These are phyloP conservation scores for Claviceps maximensis DNA, from an alignment of 2,329 filamentous ascomycete species.

Conservation along the genomic window DNA sequence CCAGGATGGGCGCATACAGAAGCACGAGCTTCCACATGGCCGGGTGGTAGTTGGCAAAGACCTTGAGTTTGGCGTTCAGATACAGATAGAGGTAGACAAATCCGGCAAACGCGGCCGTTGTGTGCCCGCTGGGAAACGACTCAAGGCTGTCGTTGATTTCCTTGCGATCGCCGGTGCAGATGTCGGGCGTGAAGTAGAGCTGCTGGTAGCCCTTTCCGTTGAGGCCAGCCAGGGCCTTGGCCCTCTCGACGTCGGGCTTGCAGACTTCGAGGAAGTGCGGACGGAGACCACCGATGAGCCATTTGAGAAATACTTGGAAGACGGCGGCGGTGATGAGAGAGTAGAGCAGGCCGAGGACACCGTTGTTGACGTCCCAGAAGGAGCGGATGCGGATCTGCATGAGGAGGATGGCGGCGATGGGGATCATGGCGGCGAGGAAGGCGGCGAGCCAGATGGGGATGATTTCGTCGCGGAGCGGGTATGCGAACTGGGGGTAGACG, in stretches of 20 bases:
- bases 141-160: constrained; percentile 58
- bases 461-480: constrained; percentile 56
- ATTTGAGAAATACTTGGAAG: constrained; percentile 66
- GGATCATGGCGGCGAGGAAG: constrained; percentile 49
- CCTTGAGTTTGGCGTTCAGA: constrained; percentile 67
- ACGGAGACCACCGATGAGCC: constrained; percentile 59
- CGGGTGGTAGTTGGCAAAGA: constrained; percentile 59
- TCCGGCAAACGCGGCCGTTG: constrained; percentile 59
- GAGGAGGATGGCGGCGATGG: constrained; percentile 50
- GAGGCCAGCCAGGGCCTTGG: constrained; percentile 21
- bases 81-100: constrained; percentile 60
- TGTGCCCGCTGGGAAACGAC: constrained; percentile 61
- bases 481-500: constrained; percentile 58
- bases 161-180: constrained; percentile 53
- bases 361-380: constrained; percentile 62
- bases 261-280: constrained; percentile 61
- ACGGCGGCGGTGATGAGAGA: constrained; percentile 56
- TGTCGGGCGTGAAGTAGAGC: constrained; percentile 55
- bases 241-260: constrained; percentile 33
- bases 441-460: constrained; percentile 60
- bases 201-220: constrained; percentile 37
- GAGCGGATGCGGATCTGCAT: constrained; percentile 55
- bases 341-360: constrained; percentile 55
- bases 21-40: constrained; percentile 60
- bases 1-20: constrained; percentile 52